These are phyloP conservation scores for Coelastrella sp. DNA, from an alignment of 139 green algal species.

Conservation along the genomic window DNA sequence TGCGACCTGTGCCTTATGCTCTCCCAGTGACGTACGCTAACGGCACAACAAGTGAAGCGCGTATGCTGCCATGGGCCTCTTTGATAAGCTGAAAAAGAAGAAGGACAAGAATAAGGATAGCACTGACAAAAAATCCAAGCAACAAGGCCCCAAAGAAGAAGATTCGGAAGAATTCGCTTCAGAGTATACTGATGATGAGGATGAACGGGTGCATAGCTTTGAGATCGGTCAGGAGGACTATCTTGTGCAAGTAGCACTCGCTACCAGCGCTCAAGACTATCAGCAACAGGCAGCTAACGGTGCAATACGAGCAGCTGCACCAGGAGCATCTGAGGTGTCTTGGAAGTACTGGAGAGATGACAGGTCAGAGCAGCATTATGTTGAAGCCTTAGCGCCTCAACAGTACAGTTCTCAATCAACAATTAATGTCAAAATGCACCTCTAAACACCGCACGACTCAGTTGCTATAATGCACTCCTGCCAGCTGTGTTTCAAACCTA, in stretches of 20 bases:
- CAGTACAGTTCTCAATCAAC: background rate
- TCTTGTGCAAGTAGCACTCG: constrained; percentile 44
- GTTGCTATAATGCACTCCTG: too few species aligned
- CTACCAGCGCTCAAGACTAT: constrained; percentile 40
- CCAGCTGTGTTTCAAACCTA: too few species aligned
- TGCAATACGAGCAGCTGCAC: background rate
- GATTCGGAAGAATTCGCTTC: constrained; percentile 11
- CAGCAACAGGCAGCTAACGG: constrained; percentile 22
- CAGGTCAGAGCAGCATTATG: background rate
- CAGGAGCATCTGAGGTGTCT: constrained; percentile 29
- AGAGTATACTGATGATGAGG: constrained; percentile 43
- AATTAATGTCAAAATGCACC: too few species aligned
- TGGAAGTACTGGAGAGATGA: constrained; percentile 38
- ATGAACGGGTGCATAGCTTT: constrained; percentile 49
- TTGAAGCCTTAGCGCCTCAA: background rate
- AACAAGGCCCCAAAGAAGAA: background rate
- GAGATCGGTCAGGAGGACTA: constrained; percentile 52
- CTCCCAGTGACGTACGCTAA: background rate
- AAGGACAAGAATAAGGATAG: constrained; percentile 22
- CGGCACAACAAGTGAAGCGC: background rate
- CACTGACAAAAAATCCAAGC: background rate
- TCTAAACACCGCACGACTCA: too few species aligned
- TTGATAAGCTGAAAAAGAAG: constrained; percentile 23
- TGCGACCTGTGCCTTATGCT: background rate
- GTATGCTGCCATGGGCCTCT: constrained; percentile 9